These are phyloP conservation scores for Encephalitozoon cuniculi DNA, from an alignment of 371 early-diverging fungal genomes.

Conservation along the genomic window DNA sequence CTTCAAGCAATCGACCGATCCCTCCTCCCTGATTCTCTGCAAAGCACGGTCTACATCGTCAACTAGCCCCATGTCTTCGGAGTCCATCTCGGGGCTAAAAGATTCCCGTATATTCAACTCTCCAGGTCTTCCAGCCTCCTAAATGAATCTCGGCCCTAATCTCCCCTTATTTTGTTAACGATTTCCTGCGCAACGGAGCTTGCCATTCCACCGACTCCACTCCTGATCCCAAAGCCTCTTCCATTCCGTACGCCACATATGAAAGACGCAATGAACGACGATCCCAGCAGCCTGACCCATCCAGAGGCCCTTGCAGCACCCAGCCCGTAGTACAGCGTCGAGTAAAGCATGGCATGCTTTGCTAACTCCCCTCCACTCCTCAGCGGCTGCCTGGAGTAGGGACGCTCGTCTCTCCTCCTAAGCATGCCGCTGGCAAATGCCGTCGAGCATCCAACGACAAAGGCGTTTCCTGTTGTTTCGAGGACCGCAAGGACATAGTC, in stretches of 20 bases:
- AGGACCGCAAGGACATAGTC: not conserved
- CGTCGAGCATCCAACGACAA: not conserved
- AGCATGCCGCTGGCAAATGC: not conserved
- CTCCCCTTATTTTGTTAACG: not conserved
- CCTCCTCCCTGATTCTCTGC: not conserved
- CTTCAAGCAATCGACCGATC: not conserved
- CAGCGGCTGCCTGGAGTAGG: not conserved
- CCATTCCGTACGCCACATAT: slow-evolving; percentile 17
- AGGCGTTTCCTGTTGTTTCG: slow-evolving; percentile 22
- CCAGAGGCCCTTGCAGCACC: not conserved
- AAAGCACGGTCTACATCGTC: not conserved
- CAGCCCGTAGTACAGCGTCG: not conserved
- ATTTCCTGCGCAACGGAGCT: not conserved
- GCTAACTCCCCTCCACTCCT: slow-evolving; percentile 8
- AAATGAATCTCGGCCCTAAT: not conserved
- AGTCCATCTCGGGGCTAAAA: not conserved
- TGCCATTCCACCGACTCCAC: not conserved
- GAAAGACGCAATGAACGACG: not conserved
- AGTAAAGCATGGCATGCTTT: slow-evolving; percentile 22
- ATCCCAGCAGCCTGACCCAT: not conserved
- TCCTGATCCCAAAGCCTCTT: not conserved
- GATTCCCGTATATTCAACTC: not conserved
- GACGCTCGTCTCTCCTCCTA: not conserved
- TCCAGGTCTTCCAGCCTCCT: not conserved
- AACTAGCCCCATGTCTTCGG: not conserved